Base-by-base conservation (phyloP, 768 basidiomycete species). In the Antrodiella citrinella region DNA sequence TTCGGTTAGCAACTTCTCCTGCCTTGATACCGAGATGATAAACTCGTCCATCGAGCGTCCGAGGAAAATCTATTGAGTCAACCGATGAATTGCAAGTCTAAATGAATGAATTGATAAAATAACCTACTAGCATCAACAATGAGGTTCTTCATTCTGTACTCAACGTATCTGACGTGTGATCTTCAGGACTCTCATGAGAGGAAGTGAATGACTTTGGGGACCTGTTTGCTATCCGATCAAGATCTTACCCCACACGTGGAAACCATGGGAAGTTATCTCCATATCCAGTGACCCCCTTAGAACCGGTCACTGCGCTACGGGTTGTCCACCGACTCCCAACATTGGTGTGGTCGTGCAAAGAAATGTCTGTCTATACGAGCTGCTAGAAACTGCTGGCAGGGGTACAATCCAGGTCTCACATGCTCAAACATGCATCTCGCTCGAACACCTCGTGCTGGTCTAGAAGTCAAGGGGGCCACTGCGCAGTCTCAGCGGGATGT, bases 1-100 rank as follows among this genome's bases (percentile, higher is more conserved):
- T 84, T 50, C 85, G 78, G 64, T 89, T 89, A 39, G 88, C 84
- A 12, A 91, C 81, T 63, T 91, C 85, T 38, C 89, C 86, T 38
- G 78, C 71, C 43, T 78, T 74, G 54, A 90, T 65, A 30, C 86
- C 88, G 22, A 90, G 76, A 65, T 90, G 87, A 66, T 90, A 90
- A 43, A 88, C 86, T 48, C 84, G 81, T 45, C 74, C 75, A 62
- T 86, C 84, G 44, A 72, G 72, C 35, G 86, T 86, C 51, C 80
- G 77, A 51, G 87, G 87, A 61, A 90, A 87, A 68, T 90, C 87
- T 90, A 56, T 50, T 45, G 55, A 24, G 19, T 30, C 11, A 30
- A 47, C 18, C 15, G 22, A 44, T 43, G 38, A 25, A 35, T 13
- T 44, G 3, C 35, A 26, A 30, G 40, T 18, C 13, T 21, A 39